Conservation (phyloP, 441 rosid genomes). For the Pelargonium myrrhifolium region DNA sequence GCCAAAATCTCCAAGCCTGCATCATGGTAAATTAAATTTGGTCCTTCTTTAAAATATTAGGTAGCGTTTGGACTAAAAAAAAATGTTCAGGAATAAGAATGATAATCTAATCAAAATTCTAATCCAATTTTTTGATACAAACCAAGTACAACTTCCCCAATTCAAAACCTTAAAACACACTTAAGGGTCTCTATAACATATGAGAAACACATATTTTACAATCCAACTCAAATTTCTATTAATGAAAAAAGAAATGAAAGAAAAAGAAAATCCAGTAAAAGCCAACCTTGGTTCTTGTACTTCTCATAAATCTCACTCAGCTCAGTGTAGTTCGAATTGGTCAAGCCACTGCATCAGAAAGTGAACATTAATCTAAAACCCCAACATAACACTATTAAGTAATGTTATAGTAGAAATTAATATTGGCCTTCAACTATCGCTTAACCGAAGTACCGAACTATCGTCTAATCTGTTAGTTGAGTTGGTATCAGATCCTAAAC, state of each 20-base stretch:
- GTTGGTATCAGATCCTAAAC: no score
- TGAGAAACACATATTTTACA: not conserved
- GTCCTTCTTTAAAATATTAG: no score
- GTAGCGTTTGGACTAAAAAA: no score
- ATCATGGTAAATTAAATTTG: not conserved
- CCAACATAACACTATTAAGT: not conserved
- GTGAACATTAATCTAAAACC: conserved; percentile 4
- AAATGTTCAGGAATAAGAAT: no score
- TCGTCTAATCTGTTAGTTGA: no score
- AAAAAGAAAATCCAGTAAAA: not conserved
- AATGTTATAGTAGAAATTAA: not conserved
- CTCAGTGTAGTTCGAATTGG: conserved; percentile 67
- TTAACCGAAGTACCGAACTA: no score
- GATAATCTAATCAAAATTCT: no score
- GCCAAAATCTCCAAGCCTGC: conserved; percentile 67
- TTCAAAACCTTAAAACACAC: no score
- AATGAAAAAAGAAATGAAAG: not conserved
- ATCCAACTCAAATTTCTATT: not conserved
- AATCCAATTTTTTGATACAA: no score
- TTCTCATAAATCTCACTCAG: conserved; percentile 47
- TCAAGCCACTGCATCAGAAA: conserved; percentile 48
- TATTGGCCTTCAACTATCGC: not conserved
- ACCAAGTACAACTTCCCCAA: no score
- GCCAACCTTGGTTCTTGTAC: conserved; percentile 46
- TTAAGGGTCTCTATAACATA: not conserved